A percentile compares a stretch with the other conserved stretches of the same genome.
Conservation (phyloP, 768 basidiomycete genomes). For the Lentinula lateritia region DNA sequence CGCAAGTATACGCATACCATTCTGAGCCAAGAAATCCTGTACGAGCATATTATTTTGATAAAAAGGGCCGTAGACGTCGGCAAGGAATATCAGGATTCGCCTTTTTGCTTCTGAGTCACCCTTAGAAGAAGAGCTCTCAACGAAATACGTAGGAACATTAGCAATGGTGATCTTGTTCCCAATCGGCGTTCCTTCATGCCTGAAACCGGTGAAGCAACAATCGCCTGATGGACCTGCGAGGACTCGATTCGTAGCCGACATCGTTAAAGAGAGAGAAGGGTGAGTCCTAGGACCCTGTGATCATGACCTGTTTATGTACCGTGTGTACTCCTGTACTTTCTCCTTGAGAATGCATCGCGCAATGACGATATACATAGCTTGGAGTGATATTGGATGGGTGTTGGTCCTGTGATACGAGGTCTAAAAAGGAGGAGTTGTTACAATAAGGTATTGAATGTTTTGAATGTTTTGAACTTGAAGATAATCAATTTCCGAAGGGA, state of each 20-base stretch:
- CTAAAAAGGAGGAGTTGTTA: no score
- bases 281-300: not conserved
- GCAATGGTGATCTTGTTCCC: slow-evolving; percentile 35
- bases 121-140: slow-evolving; percentile 31
- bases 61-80: slow-evolving; percentile 58
- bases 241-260: slow-evolving; percentile 1
- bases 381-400: not conserved
- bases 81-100: slow-evolving; percentile 50
- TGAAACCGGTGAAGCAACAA: slow-evolving; percentile 45
- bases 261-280: not conserved
- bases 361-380: no score
- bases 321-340: no score
- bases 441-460: no score
- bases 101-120: slow-evolving; percentile 13
- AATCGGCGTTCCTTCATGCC: slow-evolving; percentile 43
- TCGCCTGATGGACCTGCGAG: slow-evolving; percentile 43
- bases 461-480: no score
- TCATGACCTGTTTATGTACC: not conserved
- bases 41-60: slow-evolving; percentile 53
- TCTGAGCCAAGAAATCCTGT: slow-evolving; percentile 59
- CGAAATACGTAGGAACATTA: slow-evolving; percentile 48
- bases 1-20: slow-evolving; percentile 30
- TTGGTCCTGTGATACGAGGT: not conserved
- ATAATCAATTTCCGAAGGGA: no score
- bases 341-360: no score